Base-by-base conservation (phyloP, 495 filamentous ascomycete species). In the Hypoxylon fragiforme region DNA sequence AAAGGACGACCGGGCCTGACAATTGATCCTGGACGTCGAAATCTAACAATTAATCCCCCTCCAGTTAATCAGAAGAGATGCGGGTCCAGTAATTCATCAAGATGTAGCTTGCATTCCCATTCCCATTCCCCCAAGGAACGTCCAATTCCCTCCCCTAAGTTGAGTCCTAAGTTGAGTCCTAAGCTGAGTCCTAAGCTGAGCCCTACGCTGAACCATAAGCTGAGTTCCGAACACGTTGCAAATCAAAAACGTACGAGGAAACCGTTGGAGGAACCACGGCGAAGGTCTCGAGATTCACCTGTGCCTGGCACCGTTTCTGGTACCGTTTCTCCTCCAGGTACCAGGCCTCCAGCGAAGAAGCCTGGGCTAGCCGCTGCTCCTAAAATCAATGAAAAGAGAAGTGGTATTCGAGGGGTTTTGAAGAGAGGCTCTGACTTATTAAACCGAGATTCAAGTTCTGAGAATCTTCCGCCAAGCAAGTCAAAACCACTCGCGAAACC, bases 191-290 rank as follows among this genome's bases (percentile, higher is more conserved):
- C n/a, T n/a, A n/a, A n/a, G n/a, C n/a, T n/a, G n/a, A n/a, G n/a
- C n/a, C n/a, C n/a, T n/a, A n/a, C n/a, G n/a, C n/a, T n/a, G n/a
- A n/a, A n/a, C 20, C 42, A 66, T 1, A 66, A 55, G 28, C 49
- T 46, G n/a, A 38, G 32, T 2, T 28, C 45, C 9, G 71, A 69
- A 21, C 64, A 66, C 40, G 37, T 67, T 3, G 72, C 76, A 18
- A 79, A 77, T 42, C 75, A 79, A 46, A 80, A 79, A 51, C 66
- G 70, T 8, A 44, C 65, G 8, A 68, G 71, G 22, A 65, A 63
- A n/a, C 69, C 71, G 11, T 55, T 67, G 5, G 55, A 67, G 4
- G 35, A 42, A 3, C 38, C 60, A 16, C 45, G 60, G 26, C 39
- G 57, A 8, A 21, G 15, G 21, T 18, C 60, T 45, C 56, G 40